Conservation (phyloP, 305 asterid species). For the Ajuga reptans region DNA sequence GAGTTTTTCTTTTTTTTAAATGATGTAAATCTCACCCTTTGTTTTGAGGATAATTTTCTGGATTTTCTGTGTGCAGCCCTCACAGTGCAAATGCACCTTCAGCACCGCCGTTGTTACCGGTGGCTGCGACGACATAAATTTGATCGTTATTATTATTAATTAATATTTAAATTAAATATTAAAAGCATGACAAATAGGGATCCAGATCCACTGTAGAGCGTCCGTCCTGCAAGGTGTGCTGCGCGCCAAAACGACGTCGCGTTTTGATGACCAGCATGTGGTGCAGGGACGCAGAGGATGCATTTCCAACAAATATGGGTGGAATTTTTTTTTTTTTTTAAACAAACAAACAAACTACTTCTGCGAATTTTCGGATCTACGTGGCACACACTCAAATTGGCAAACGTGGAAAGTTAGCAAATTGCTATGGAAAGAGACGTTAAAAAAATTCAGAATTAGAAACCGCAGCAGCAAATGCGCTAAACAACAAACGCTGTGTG, state of each 20-base stretch:
- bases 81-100: constrained; percentile 61
- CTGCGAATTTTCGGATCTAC: constrained; percentile 19
- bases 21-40: constrained; percentile 39
- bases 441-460: background rate
- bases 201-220: too few species aligned
- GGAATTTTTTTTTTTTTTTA: too few species aligned
- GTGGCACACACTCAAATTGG: constrained; percentile 18
- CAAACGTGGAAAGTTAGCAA: constrained; percentile 21
- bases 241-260: too few species aligned
- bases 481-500: constrained; percentile 4
- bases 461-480: constrained; percentile 18
- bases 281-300: too few species aligned
- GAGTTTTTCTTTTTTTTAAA: too few species aligned
- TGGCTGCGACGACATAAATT: constrained; percentile 30
- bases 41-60: constrained; percentile 41
- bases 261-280: too few species aligned
- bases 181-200: too few species aligned
- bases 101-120: constrained; percentile 54
- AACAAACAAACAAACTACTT: background rate
- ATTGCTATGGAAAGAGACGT: constrained; percentile 1
- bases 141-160: background rate
- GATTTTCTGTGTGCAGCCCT: constrained; percentile 72
- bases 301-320: too few species aligned
- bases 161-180: too few species aligned
- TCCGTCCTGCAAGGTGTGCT: too few species aligned